Evolutionary conservation across 768 basidiomycete species (phyloP).

Genomic region (Phanerochaete carnosa): DNA sequence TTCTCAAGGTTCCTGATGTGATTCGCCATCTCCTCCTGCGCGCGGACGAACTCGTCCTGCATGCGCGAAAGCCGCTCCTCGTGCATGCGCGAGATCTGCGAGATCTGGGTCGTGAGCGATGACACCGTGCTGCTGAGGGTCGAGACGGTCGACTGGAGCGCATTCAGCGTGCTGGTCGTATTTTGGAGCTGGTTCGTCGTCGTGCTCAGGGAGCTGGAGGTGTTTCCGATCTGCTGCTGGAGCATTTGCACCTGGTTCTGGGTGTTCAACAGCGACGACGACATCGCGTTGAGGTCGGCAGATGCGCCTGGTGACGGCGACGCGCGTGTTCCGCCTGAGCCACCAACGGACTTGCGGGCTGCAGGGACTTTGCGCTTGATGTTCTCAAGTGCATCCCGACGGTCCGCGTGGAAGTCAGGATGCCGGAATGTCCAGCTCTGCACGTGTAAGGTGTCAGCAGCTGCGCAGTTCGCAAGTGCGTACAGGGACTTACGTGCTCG

Average conservation of each 20-base stretch:
- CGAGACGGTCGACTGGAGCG: conserved; percentile 44
- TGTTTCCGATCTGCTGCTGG: not conserved
- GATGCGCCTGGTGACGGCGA: conserved; percentile 26
- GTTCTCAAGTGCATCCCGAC: conserved; percentile 55
- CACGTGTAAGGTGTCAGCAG: not conserved
- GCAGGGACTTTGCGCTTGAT: conserved; percentile 60
- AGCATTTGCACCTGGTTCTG: not conserved
- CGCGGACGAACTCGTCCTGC: conserved; percentile 22
- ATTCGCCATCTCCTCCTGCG: conserved; percentile 48
- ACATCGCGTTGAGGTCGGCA: not conserved
- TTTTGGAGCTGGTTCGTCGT: not conserved
- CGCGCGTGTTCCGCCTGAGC: conserved; percentile 14
- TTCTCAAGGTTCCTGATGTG: conserved; percentile 57
- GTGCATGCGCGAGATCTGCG: not conserved
- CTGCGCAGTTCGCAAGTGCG: conserved; percentile 2
- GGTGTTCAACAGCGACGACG: not conserved
- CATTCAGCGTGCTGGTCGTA: conserved; percentile 21
- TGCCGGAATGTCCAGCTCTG: conserved; percentile 52
- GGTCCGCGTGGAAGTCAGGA: conserved; percentile 49
- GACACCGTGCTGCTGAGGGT: not conserved
- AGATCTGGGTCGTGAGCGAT: not conserved
- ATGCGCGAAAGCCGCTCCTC: conserved; percentile 34
- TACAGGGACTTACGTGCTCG: conserved; percentile 42
- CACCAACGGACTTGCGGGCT: conserved; percentile 28
- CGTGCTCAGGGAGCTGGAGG: not conserved